Conservation (phyloP, 2,329 filamentous ascomycete genomes). For the Fusarium chuoi region DNA sequence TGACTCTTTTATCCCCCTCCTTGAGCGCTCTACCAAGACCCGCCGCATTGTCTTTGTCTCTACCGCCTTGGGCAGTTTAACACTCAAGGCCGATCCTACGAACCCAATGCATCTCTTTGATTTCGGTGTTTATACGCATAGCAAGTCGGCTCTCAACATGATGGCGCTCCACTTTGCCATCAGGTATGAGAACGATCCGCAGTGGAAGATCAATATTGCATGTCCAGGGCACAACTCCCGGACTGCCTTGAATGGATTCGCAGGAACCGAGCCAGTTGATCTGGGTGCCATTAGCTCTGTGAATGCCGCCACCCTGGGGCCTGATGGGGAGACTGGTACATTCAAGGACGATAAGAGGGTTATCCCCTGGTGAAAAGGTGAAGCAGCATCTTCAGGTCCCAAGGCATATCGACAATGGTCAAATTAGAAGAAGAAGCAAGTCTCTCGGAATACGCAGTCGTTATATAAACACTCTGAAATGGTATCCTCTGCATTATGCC, state of each 20-base stretch:
- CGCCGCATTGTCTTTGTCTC: conserved; percentile 32
- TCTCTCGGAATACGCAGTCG: conserved; percentile 18
- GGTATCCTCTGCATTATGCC: conserved; percentile 33
- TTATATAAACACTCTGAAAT: conserved; percentile 36
- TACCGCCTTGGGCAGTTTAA: conserved; percentile 20
- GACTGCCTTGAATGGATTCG: conserved; percentile 18
- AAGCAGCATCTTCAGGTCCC: no score
- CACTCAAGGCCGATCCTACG: conserved; percentile 17
- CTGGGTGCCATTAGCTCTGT: conserved; percentile 18
- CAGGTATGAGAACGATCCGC: conserved; percentile 8
- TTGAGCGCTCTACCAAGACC: conserved; percentile 11
- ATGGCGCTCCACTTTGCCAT: conserved; percentile 26
- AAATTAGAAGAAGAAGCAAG: not conserved
- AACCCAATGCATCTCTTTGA: not conserved
- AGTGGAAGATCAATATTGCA: conserved; percentile 24
- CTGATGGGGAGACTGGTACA: conserved; percentile 9
- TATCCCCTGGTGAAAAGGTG: conserved; percentile 12
- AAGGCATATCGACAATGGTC: not conserved
- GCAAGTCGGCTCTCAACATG: conserved; percentile 35
- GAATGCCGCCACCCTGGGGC: not conserved
- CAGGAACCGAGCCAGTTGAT: not conserved
- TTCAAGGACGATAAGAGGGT: conserved; percentile 12
- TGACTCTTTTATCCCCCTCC: conserved; percentile 21
- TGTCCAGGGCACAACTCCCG: conserved; percentile 19
- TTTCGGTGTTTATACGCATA: conserved; percentile 24